Conservation (phyloP, 108 stramenopile species). For the Fragilariopsis cylindrus region DNA sequence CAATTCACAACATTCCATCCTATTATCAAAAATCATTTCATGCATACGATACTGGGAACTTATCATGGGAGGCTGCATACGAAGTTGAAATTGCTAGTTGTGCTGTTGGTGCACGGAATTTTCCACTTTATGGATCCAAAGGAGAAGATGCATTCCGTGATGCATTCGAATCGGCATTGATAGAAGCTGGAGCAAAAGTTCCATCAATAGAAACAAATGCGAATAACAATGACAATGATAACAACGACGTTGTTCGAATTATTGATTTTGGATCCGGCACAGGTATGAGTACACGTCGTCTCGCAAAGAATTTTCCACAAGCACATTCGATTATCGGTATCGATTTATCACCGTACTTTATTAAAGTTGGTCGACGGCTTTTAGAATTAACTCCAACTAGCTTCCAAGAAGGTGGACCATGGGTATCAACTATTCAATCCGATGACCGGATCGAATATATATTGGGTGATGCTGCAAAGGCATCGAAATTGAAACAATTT, state of each 20-base stretch:
- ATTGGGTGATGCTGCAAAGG: constrained; percentile 57
- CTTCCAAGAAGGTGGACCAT: constrained; percentile 43
- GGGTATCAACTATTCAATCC: constrained; percentile 61
- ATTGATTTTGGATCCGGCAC: constrained; percentile 80
- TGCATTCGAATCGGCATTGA: constrained; percentile 65
- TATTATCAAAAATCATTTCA: constrained; percentile 72
- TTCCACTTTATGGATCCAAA: constrained; percentile 56
- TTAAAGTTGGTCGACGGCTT: constrained; percentile 53
- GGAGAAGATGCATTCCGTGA: constrained; percentile 82
- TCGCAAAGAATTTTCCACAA: constrained; percentile 63
- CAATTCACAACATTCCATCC: constrained; percentile 4
- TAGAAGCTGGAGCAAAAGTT: constrained; percentile 49
- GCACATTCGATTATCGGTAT: constrained; percentile 49
- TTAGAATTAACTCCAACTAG: constrained; percentile 53
- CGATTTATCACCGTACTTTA: constrained; percentile 74
- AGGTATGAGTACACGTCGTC: constrained; percentile 69
- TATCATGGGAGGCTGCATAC: constrained; percentile 74
- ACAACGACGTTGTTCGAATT: constrained; percentile 26
- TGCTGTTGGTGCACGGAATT: constrained; percentile 78
- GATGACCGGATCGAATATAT: constrained; percentile 64
- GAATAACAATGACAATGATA: neutral
- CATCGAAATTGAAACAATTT: constrained; percentile 7
- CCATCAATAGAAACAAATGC: neutral
- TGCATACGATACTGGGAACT: constrained; percentile 76
- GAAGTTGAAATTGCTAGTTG: constrained; percentile 76